Base-by-base conservation (phyloP, 805 yeast genomes). In the Schizosaccharomyces japonicus region DNA sequence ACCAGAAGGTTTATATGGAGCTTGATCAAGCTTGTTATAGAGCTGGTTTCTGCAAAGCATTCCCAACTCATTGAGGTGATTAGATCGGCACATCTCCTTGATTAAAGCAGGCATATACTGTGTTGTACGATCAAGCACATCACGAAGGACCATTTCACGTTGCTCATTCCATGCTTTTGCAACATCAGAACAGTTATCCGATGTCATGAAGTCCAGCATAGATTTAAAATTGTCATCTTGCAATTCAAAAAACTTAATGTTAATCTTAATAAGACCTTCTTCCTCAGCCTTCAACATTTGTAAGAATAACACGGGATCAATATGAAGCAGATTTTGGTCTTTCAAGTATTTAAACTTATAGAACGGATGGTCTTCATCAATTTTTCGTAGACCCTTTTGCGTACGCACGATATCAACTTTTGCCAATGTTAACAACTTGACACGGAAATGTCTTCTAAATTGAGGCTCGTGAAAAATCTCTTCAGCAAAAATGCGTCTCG, bases 201-300 rank as follows among this genome's bases (percentile, higher is more conserved):
- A 54, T 44, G 59, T 40, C 54, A 56, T 21, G 50, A 49, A 7
- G 66, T 59, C 54, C 68, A 61, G 34, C 68, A 67, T 5, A 54
- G 53, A 44, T 60, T 58, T 60, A 70, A 55, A 39, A 54, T 51
- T 8, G 45, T 31, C n/a, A 49, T 54, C 21, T 47, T 50, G 23
- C 50, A 46, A 39, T 25, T 44, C 39, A n/a, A n/a, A n/a, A 51
- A 66, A 48, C 49, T 64, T 53, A 32, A 85, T 70, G 39, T 78
- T 71, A 21, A 84, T 69, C 46, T 68, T 72, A 44, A 81, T 69
- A 49, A 80, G 70, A 29, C 93, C 92, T 52, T 73, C 68, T 4
- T 75, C 61, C 59, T 90, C 98, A 2, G 96, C 98, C 57, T 80
- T 85, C 46, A 85, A 63, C 94, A 90, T 90, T 56, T 92, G 72